Conservation (phyloP, 768 basidiomycete species). For the Chiua virens region DNA sequence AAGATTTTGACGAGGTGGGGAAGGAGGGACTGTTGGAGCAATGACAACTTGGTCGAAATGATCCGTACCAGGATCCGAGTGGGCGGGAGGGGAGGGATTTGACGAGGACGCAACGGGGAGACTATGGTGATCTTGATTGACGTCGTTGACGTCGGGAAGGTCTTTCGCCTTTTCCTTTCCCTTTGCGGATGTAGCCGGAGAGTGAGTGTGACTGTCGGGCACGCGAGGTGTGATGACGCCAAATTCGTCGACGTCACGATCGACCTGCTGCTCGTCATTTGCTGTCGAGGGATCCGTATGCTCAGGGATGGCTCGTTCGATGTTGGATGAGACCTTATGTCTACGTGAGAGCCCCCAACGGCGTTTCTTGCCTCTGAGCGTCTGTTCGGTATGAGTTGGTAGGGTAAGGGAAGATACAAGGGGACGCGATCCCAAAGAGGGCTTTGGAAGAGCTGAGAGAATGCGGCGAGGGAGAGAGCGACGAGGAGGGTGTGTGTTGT, state of each 20-base stretch:
- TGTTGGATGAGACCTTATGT: slow-evolving; percentile 11
- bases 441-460: slow-evolving; percentile 31
- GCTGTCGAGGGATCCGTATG: slow-evolving; percentile 16
- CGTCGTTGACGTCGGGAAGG: slow-evolving; percentile 4
- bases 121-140: neutral
- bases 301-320: slow-evolving; percentile 15
- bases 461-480: slow-evolving; percentile 36
- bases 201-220: slow-evolving; percentile 29
- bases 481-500: neutral
- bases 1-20: neutral
- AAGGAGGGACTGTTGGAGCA: slow-evolving; percentile 14
- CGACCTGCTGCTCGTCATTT: slow-evolving; percentile 28
- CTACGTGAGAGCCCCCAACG: slow-evolving; percentile 26
- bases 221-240: slow-evolving; percentile 27
- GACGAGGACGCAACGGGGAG: slow-evolving; percentile 21
- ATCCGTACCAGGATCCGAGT: slow-evolving; percentile 3
- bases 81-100: neutral
- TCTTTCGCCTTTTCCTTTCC: slow-evolving; percentile 39
- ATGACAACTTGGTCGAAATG: slow-evolving; percentile 19
- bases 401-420: slow-evolving; percentile 15
- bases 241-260: slow-evolving; percentile 30
- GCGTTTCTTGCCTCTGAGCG: slow-evolving; percentile 29
- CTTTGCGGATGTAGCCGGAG: slow-evolving; percentile 26
- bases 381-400: slow-evolving; percentile 24
- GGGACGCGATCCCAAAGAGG: slow-evolving; percentile 17